These are phyloP conservation scores for Stereum hirsutum DNA, from an alignment of 1,284 basidiomycete genomes.

Conservation along the genomic window DNA sequence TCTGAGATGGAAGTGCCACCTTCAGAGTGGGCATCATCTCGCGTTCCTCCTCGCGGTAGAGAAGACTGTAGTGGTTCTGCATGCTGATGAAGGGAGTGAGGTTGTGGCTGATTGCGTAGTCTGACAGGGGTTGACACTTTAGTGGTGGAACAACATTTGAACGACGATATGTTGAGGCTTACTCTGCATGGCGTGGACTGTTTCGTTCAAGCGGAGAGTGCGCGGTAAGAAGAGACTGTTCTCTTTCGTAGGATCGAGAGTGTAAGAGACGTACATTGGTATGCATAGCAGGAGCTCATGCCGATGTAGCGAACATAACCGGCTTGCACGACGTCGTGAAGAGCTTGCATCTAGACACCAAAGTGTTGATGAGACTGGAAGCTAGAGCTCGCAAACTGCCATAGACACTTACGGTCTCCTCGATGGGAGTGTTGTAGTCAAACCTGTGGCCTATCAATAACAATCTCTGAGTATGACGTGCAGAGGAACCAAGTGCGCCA, in stretches of 20 bases:
- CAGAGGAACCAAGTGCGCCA: not conserved
- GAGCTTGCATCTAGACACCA: slow-evolving; percentile 29
- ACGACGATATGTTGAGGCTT: not conserved
- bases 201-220: not conserved
- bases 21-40: slow-evolving; percentile 7
- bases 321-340: slow-evolving; percentile 33
- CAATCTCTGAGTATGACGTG: not conserved
- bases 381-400: not conserved
- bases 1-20: not conserved
- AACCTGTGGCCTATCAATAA: slow-evolving; percentile 18
- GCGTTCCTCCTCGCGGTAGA: slow-evolving; percentile 8
- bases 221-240: not conserved
- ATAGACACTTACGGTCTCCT: slow-evolving; percentile 11
- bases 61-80: slow-evolving; percentile 8
- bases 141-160: not conserved
- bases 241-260: not conserved
- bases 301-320: slow-evolving; percentile 38
- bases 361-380: not conserved
- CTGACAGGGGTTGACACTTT: not conserved
- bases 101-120: slow-evolving; percentile 7
- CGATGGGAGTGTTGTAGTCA: slow-evolving; percentile 13
- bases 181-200: slow-evolving; percentile 8
- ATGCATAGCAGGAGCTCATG: slow-evolving; percentile 9
- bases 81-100: slow-evolving; percentile 8
- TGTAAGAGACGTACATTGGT: slow-evolving; percentile 4